Base-by-base conservation (phyloP, 495 filamentous ascomycete species). In the Bacidia gigantensis region DNA sequence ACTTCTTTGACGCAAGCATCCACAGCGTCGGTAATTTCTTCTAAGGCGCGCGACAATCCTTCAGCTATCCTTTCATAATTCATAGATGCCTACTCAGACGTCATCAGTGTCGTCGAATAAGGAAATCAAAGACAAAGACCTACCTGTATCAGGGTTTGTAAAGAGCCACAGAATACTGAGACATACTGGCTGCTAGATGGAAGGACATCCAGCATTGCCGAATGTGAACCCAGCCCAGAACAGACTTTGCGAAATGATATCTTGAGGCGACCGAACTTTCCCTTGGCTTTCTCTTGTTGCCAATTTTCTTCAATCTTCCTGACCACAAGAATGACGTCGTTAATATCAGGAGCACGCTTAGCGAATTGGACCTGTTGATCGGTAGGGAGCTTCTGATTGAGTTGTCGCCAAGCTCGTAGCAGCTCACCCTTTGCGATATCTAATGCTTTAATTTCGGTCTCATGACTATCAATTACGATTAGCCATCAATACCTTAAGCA, bases 121-220 rank as follows among this genome's bases (percentile, higher is more conserved):
- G 35, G 38, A 12, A 12, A 10, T 1, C 14, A 14, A 24, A 25
- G 14, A 11, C 11, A n/a, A 49, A 21, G 32, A 54, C 58, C 39
- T 53, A 75, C 72, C 61, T 71, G 72, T 29, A 75, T 64, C 21
- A 73, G 58, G 5, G 68, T 69, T 48, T 74, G 69, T 12, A 76
- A 58, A 0, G 65, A 66, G 2, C 70, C 67, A 49, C 69, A 71
- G 25, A 76, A 70, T 2, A 74, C 60, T 20, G 71, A 69, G 26
- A 61, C 57, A 54, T 70, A 72, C 26, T 62, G 56, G 26, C 64
- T 62, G 25, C 61, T 51, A 46, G 66, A 63, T 9, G 71, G 67
- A 18, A 76, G 58, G 18, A 62, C 50, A 20, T 62, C 55, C 22
- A 73, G 61, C 3, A 71, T 54, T 2, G 50, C 46, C 14, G 57